A percentile compares a stretch with the other conserved stretches of the same genome.
phyloP scores from a whole-genome alignment of 139 green algal genomes.

The Yamagishiella unicocca region DNA sequence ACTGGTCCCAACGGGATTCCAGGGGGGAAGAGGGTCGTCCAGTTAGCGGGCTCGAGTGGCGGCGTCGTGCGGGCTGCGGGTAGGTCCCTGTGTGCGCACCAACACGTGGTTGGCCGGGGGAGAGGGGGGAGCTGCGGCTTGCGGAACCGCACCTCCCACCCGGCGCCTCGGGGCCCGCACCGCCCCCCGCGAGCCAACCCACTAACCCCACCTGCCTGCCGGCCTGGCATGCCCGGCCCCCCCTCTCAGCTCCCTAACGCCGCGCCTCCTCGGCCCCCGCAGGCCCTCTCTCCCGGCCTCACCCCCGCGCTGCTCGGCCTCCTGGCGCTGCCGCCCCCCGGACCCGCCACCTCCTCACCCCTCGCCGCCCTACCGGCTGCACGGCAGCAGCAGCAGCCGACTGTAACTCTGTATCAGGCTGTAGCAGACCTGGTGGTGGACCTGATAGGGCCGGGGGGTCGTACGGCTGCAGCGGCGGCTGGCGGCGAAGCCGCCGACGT shows the following conservation, averaged over 20 bases:
- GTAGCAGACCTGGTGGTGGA: conserved; percentile 56
- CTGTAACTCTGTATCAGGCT: conserved; percentile 22
- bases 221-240: too few relatives aligned
- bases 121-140: too few relatives aligned
- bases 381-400: conserved; percentile 5
- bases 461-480: background rate
- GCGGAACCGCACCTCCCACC: too few relatives aligned
- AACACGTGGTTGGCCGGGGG: too few relatives aligned
- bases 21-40: too few relatives aligned
- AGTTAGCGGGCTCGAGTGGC: too few relatives aligned
- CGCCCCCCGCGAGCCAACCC: too few relatives aligned
- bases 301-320: conserved; percentile 45
- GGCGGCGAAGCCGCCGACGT: conserved; percentile 53
- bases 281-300: conserved; percentile 49
- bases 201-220: too few relatives aligned
- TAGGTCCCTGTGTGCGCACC: too few relatives aligned
- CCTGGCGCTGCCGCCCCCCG: conserved; percentile 21
- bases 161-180: too few relatives aligned
- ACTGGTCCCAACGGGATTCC: too few relatives aligned
- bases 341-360: conserved; percentile 6
- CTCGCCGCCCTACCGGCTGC: background rate
- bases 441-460: conserved; percentile 52
- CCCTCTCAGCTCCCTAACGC: background rate
- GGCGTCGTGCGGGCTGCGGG: too few relatives aligned
- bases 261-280: background rate